Evolutionary conservation across 129 eudicot species (phyloP), one percentile per base, ranked within the genome.

Genomic region (Cynara cardunculus): DNA sequence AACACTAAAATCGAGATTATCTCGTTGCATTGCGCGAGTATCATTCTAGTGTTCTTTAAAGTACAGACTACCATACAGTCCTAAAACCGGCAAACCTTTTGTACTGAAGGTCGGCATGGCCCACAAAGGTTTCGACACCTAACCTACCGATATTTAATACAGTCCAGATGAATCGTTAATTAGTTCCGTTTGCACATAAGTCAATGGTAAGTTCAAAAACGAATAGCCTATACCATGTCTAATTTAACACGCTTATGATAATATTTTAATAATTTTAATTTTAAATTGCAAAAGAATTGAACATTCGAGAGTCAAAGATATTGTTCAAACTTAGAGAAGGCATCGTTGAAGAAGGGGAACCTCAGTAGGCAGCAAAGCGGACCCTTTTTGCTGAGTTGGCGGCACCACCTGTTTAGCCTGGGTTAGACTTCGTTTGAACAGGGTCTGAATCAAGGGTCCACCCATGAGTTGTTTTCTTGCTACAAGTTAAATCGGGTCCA

Each of bases 311-410:
- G 65, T 56, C 65, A 56, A 56, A 56, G 21, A 56, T 56, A 18
- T 22, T 32, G 37, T 76, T 76, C 72, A 76, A 76, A 34, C 72
- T 61, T 32, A 13, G 31, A 34, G 7, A 62, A 71, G 61, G 34
- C 61, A 22, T 25, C 32, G 34, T 76, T 34, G 71, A 59, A 75
- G 59, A 31, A 62, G 62, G 30, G 35, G 12, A 34, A 34, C 5
- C 16, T 62, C 30, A n/a, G 4, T 46, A 67, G 71, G 56, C 80
- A 19, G 71, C 80, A 61, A 76, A 61, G 30, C 32, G 80, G 73
- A n/a, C 59, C 73, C 73, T 65, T 77, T 72, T 59, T 76, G 72
- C 7, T 76, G 22, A n/a, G 80, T 76, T 76, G 80, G 80, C 32
- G 69, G 80, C 71, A 76, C 14, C 32, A 21, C 32, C 3, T 61